Base-by-base conservation (phyloP, 306 rosid genomes). In the Senna tora region DNA sequence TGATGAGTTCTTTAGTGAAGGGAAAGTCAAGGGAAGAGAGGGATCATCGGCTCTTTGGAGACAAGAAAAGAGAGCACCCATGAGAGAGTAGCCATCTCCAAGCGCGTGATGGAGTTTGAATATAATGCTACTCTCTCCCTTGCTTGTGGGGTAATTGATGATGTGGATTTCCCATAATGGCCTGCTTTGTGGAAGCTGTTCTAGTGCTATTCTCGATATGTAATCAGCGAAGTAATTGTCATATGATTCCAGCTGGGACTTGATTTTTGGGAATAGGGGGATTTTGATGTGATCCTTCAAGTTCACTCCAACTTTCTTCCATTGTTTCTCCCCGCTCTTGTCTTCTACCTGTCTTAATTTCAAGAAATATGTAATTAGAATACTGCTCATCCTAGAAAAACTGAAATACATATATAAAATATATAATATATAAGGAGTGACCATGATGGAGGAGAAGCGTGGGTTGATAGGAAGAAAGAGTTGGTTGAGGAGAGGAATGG, bases 61-160 rank as follows among this genome's bases (percentile, higher is more conserved):
- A 60, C 81, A 87, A 25, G 96, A 81, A 42, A 89, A 82, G 68
- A 89, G 89, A 58, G 85, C 80, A 55, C 86, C 85, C 96, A 88
- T 86, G 1, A 86, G 75, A 39, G 90, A 84, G 43, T 75, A 88
- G 19, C 89, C 94, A 84, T 88, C 92, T 6, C 89, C 95, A 54
- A 86, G 89, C 11, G 91, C 85, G 65, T 86, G 96, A 49, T 86
- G 91, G 64, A 85, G 80, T 61, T 79, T 79, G 45, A 87, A 83
- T 42, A 89, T 28, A 3, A 89, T 0, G 11, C 10, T 63, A 0
- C 88, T 73, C 13, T 65, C 70, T 47, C 87, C 72, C 65, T 38
- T 52, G 7, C 38, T 78, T 33, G 94, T 86, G 1, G 91, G 86
- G 70, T 78, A 74, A 7, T 84, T 86, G 11, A 88, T 4, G 0